A percentile compares a stretch with the other conserved stretches of the same genome.
Conservation (phyloP, 177 flowering plant genomes). For the Tripterygium wilfordii region DNA sequence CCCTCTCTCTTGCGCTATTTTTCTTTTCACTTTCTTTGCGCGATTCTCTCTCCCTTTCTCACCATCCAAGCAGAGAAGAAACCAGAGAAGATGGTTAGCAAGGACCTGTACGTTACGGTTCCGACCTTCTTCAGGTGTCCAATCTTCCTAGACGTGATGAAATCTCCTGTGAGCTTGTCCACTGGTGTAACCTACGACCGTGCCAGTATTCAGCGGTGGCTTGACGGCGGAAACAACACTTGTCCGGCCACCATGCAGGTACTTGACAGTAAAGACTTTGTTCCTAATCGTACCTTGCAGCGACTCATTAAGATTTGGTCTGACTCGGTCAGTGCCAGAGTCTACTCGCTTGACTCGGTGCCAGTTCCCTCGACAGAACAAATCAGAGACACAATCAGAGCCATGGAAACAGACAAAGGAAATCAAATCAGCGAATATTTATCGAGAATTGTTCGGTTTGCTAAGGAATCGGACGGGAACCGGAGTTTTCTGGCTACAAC, state of each 20-base stretch:
- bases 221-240: constrained; percentile 82
- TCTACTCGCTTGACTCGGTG: too few relatives aligned
- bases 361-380: constrained; percentile 16
- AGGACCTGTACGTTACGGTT: constrained; percentile 53
- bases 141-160: constrained; percentile 88
- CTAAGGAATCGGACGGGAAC: constrained; percentile 29
- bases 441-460: constrained; percentile 23
- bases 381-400: constrained; percentile 3
- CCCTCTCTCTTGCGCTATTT: too few relatives aligned
- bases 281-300: constrained; percentile 80
- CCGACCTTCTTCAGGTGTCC: constrained; percentile 89
- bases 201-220: constrained; percentile 79
- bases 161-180: constrained; percentile 77
- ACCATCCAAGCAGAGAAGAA: too few relatives aligned
- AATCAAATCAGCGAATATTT: constrained; percentile 2
- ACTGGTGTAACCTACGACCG: constrained; percentile 96
- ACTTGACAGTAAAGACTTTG: constrained; percentile 56
- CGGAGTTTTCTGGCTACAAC: constrained; percentile 23
- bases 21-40: not conserved
- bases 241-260: constrained; percentile 97
- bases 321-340: constrained; percentile 39
- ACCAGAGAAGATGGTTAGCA: constrained; percentile 33
- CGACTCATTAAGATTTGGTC: constrained; percentile 86
- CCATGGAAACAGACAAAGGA: not conserved
- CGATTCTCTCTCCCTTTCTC: constrained; percentile 5